Evolutionary conservation across 257 asterid genomes (phyloP), one percentile per base, ranked within the genome.

Genomic region (Paraleonurus japonicus): DNA sequence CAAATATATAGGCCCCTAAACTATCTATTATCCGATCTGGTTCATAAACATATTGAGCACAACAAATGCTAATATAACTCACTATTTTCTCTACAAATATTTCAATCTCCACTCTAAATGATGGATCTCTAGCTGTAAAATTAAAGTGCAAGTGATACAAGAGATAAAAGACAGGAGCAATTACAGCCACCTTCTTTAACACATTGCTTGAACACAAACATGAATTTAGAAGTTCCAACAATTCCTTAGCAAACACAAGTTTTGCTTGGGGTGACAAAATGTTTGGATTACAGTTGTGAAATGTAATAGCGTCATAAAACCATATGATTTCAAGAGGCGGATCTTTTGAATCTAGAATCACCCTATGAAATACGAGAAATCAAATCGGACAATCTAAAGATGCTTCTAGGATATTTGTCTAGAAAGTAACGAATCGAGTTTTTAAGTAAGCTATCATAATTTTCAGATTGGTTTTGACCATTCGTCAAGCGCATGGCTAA

Each of bases 111-210:
- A n/a, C n/a, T n/a, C n/a, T n/a, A n/a, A n/a, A n/a, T n/a, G n/a
- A n/a, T n/a, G n/a, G n/a, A n/a, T n/a, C n/a, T n/a, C n/a, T n/a
- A n/a, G n/a, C n/a, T n/a, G n/a, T 75, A 43, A 61, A 70, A 37
- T 61, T 60, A 47, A 71, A 1, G 26, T 43, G 71, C 26, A 78
- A 71, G 39, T 41, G 79, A 70, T 65, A 53, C 65, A 76, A 62
- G 23, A 69, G 50, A 73, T 57, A 75, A 66, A 75, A 67, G n/a
- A 81, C 66, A 22, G 83, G 85, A 48, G 77, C 83, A 53, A 82
- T 39, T 26, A 69, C 43, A 48, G 73, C 83, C 39, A 81, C 55
- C 71, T 71, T 74, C 55, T 61, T 75, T 64, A 78, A 45, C 51
- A 60, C 43, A n/a, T 6, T 22, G 77, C 77, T 61, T 15, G 22